Evolutionary conservation across 2,329 filamentous ascomycete genomes (phyloP).

Genomic region (Cercospora beticola): DNA sequence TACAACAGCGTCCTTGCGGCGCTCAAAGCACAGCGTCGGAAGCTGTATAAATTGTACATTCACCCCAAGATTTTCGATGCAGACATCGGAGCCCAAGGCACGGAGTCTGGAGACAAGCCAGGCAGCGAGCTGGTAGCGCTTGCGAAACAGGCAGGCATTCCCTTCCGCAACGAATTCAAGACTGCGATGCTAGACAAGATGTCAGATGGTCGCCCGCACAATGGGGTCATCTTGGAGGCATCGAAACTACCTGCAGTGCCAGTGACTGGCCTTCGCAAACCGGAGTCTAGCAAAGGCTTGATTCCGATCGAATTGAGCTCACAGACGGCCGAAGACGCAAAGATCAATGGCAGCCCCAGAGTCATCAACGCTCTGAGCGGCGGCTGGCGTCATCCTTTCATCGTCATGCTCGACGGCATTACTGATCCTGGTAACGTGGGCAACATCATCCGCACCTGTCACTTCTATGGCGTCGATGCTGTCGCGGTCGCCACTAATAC

Average conservation of each 20-base stretch:
- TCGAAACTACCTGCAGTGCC: conserved; percentile 70
- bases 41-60: conserved; percentile 82
- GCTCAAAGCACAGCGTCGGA: conserved; percentile 65
- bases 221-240: conserved; percentile 83
- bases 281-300: conserved; percentile 40
- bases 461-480: conserved; percentile 86
- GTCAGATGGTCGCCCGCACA: conserved; percentile 79
- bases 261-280: conserved; percentile 34
- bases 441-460: conserved; percentile 81
- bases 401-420: conserved; percentile 73
- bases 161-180: conserved; percentile 58
- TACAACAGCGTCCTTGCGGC: conserved; percentile 77
- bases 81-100: conserved; percentile 12
- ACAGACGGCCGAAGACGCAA: conserved; percentile 68
- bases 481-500: conserved; percentile 71
- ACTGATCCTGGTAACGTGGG: conserved; percentile 84
- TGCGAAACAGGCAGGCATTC: conserved; percentile 47
- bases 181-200: conserved; percentile 67
- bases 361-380: conserved; percentile 50
- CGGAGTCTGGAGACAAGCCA: conserved; percentile 18
- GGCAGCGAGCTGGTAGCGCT: conserved; percentile 22
- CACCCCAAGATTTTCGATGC: conserved; percentile 31
- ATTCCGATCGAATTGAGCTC: conserved; percentile 62
- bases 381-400: conserved; percentile 61
- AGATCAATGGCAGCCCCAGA: conserved; percentile 66